Evolutionary conservation across 805 yeast species (phyloP).

Genomic region (Saturnispora quitensis): DNA sequence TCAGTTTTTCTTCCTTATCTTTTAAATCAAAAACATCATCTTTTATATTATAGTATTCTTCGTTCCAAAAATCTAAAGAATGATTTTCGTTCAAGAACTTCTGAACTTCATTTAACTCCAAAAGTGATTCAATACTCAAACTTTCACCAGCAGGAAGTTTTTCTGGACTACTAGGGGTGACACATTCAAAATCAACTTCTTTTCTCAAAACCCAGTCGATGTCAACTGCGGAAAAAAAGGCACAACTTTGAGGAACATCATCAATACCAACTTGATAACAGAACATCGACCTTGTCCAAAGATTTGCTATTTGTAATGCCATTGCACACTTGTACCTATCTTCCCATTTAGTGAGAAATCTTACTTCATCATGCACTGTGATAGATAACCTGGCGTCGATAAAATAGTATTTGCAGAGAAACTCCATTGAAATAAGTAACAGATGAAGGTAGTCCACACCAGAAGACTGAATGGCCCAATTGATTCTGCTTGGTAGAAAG

Average conservation of each 20-base stretch:
- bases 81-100: slow-evolving; percentile 16
- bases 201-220: slow-evolving; percentile 81
- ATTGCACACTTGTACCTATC: slow-evolving; percentile 72
- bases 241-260: slow-evolving; percentile 90
- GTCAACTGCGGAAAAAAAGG: slow-evolving; percentile 91
- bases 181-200: slow-evolving; percentile 85
- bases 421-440: slow-evolving; percentile 78
- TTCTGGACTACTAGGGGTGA: slow-evolving; percentile 76
- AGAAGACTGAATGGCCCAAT: slow-evolving; percentile 97
- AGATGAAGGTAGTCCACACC: slow-evolving; percentile 95
- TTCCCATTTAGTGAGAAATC: slow-evolving; percentile 66
- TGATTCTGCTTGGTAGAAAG: slow-evolving; percentile 82
- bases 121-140: slow-evolving; percentile 46
- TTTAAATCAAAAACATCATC: background rate
- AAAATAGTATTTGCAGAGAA: slow-evolving; percentile 51
- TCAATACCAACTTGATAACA: slow-evolving; percentile 84
- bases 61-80: background rate
- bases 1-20: background rate
- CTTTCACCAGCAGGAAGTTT: slow-evolving; percentile 77
- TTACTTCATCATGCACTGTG: slow-evolving; percentile 92
- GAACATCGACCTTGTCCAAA: slow-evolving; percentile 96
- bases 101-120: slow-evolving; percentile 31
- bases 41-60: background rate
- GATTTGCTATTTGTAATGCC: slow-evolving; percentile 77
- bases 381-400: slow-evolving; percentile 71